Conservation (phyloP, 2,329 filamentous ascomycete genomes). For the Claviceps purpurea region DNA sequence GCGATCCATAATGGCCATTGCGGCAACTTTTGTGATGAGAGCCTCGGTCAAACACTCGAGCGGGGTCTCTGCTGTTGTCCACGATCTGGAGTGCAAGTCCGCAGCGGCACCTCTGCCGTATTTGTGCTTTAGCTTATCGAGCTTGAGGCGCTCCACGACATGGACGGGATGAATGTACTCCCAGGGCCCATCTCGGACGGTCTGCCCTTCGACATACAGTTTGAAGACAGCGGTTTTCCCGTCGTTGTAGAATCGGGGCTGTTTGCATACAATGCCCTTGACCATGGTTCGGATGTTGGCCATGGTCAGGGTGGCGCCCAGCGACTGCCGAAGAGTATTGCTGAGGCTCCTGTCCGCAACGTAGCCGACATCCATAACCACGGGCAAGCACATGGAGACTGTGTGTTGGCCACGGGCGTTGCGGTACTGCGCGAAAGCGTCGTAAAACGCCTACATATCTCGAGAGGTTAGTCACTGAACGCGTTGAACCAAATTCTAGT, state of each 20-base stretch:
- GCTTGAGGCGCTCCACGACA: background rate
- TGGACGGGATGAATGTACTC: slow-evolving; percentile 3
- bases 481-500: background rate
- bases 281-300: slow-evolving; percentile 5
- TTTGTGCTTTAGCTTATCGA: background rate
- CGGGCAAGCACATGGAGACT: slow-evolving; percentile 8
- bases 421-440: slow-evolving; percentile 23
- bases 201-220: background rate
- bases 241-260: background rate
- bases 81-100: background rate
- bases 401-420: slow-evolving; percentile 15
- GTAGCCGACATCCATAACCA: slow-evolving; percentile 12
- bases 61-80: slow-evolving; percentile 3
- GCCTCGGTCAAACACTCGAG: slow-evolving; percentile 3
- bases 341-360: slow-evolving; percentile 8
- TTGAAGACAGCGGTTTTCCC: slow-evolving; percentile 1
- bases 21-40: slow-evolving; percentile 4
- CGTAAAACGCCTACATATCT: slow-evolving; percentile 23
- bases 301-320: slow-evolving; percentile 3
- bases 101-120: background rate
- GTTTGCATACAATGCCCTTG: slow-evolving; percentile 4
- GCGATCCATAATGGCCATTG: slow-evolving; percentile 6
- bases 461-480: background rate
- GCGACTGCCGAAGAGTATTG: background rate
- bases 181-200: background rate